Evolutionary conservation across 2,329 filamentous ascomycete genomes (phyloP).

Genomic region (Colletotrichum truncatum): DNA sequence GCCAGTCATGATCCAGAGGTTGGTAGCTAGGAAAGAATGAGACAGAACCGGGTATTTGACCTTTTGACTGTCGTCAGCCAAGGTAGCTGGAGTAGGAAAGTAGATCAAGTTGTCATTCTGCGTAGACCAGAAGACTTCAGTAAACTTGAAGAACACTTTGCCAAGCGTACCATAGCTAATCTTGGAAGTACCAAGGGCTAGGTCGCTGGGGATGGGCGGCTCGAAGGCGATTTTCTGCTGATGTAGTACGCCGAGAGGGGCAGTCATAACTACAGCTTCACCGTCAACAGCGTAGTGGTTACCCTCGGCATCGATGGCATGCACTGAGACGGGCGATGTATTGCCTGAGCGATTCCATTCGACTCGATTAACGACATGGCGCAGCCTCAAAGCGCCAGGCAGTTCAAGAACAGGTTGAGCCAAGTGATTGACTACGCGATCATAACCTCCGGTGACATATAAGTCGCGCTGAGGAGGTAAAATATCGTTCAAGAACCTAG

Average conservation of each 20-base stretch:
- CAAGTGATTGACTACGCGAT: background rate
- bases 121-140: conserved; percentile 6
- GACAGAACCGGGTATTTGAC: background rate
- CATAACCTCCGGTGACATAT: conserved; percentile 4
- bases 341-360: background rate
- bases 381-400: background rate
- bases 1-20: conserved; percentile 3
- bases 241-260: conserved; percentile 1
- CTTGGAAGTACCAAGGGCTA: background rate
- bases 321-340: background rate
- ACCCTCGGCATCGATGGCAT: background rate
- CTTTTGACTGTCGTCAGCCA: conserved; percentile 1
- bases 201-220: background rate
- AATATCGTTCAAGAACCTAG: background rate
- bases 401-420: background rate
- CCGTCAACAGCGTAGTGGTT: background rate
- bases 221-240: background rate
- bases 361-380: background rate
- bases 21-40: background rate
- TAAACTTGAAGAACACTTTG: conserved; percentile 11
- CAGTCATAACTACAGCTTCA: background rate
- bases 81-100: background rate
- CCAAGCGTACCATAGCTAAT: background rate
- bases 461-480: background rate
- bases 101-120: conserved; percentile 4